Evolutionary conservation across 2,329 filamentous ascomycete genomes (phyloP).

Genomic region (Alternaria sp.): DNA sequence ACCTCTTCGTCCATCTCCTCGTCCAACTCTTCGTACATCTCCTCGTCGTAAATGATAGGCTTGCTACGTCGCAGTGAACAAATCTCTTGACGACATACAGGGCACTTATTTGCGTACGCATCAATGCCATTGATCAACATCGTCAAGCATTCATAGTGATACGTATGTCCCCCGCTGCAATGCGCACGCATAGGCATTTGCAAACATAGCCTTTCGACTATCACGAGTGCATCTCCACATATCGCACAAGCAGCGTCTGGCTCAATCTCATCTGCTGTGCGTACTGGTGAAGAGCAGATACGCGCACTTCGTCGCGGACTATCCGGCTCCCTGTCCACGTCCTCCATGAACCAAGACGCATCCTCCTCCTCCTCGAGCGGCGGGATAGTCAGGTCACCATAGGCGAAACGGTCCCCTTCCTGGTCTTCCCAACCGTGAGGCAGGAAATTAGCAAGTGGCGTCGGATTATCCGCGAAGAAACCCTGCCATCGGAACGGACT

Average conservation of each 20-base stretch:
- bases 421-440: background rate
- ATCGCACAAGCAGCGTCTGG: background rate
- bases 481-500: background rate
- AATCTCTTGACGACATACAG: background rate
- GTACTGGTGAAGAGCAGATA: background rate
- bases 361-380: background rate
- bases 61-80: background rate
- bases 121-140: background rate
- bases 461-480: background rate
- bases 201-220: background rate
- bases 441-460: background rate
- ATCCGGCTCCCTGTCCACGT: background rate
- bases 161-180: background rate
- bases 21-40: background rate
- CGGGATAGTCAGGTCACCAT: background rate
- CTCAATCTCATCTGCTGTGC: background rate
- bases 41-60: background rate
- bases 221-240: background rate
- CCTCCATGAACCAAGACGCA: background rate
- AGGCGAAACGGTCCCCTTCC: background rate
- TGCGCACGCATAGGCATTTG: background rate
- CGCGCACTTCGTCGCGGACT: background rate
- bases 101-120: background rate
- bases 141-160: background rate
- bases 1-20: background rate